Base-by-base conservation (phyloP, 257 asterid genomes). In the Prunella vulgaris region DNA sequence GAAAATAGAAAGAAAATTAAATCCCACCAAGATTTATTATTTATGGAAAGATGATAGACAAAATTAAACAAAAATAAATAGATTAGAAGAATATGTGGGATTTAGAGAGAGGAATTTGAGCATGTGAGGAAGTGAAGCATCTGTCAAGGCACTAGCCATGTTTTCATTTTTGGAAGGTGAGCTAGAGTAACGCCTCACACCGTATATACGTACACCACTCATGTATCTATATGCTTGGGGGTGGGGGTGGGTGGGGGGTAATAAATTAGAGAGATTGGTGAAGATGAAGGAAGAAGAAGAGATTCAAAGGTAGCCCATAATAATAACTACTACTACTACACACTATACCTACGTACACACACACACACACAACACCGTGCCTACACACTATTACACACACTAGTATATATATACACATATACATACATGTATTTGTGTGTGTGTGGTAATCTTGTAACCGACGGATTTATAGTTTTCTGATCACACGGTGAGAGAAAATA, bases 381-480 rank as follows among this genome's bases (percentile, higher is more conserved):
- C 28, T 25, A 25, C 28, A 25, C 28, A 25, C 28, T 25, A 25
- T 25, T 25, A 25, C 28, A 25, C 28, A 25, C 28, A 25, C 28
- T 25, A 25, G 28, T 25, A 25, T 25, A 25, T 25, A 25, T 25
- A 25, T 25, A 25, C 28, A 25, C 3, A 25, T 1, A 25, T 25
- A 25, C 2, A 25, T 25, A 25, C 28, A 25, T 3, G 28, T 25
- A 25, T 3, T 25, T 25, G 28, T 25, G 28, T 25, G 28, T 25
- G 28, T 25, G 28, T 25, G 28, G 28, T 25, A 25, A 25, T 25
- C 28, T 25, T 25, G 28, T 81, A 87, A 81, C 89, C 79, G 90
- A 81, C 81, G 90, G 76, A 83, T 79, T 87, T 76, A 87, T 82
- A 76, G 51, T 79, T 25, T 70, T 72, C 74, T 83, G 79, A 78